Base-by-base conservation (phyloP, 176 grass and related monocot genomes). In the Lolium perenne region DNA sequence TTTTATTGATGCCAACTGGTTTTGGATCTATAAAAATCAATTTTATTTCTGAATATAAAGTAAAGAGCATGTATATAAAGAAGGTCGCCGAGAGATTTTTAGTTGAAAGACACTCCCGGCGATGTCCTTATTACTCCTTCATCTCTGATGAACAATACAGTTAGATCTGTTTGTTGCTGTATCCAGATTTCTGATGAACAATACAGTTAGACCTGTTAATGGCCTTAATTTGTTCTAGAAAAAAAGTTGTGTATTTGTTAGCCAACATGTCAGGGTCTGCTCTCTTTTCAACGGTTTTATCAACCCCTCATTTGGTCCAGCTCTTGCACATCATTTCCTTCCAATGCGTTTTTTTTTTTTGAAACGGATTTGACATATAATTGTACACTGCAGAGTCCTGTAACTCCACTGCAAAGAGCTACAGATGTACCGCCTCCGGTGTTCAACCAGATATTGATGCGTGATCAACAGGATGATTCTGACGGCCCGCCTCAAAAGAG, bases 391-490 rank as follows among this genome's bases (percentile, higher is more conserved):
- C 87, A 95, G 91, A 93, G 87, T 32, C 95, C 95, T 85, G 91
- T 92, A 71, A 88, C 93, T 22, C 95, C 95, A 4, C 87, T 97
- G 82, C 82, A 88, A 84, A 94, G 80, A 86, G 62, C 83, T 87
- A 74, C 85, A 40, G 91, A 98, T 55, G 79, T 25, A 55, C 79
- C 88, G 14, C 88, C 78, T 62, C 88, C 92, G 22, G 51, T 95
- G 66, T 95, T 93, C 86, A 93, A 95, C 79, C 93, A 95, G 83
- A 87, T 86, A 76, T 23, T 90, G 87, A 88, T 89, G 80, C 84
- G 83, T 53, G 91, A 89, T 50, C 81, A 84, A 14, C 83, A 91
- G 9, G 87, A 89, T 60, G 56, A 84, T 38, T 83, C 41, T 26
- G 86, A 98, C 59, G 89, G 61, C 5, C 82, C 93, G 21, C 80